Evolutionary conservation across 805 yeast species (phyloP), one percentile per base, ranked within the genome.

Genomic region (Kuraishia cidri): DNA sequence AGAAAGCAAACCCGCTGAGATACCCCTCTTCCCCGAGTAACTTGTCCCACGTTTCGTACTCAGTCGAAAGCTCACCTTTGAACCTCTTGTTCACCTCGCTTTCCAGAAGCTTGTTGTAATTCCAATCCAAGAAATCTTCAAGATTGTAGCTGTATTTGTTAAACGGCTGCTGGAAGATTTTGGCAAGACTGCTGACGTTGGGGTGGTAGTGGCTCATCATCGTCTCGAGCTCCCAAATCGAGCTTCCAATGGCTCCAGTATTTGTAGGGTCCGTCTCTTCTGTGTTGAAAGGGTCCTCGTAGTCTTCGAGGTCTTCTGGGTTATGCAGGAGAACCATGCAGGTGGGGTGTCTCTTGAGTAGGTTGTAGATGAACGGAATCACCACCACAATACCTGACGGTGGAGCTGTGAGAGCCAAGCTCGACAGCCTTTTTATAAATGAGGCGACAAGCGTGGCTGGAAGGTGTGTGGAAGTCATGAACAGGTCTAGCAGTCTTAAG

Each of bases 111-210:
- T 81, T 62, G 23, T 68, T 63, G 51, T 88, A 92, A 36, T 79
- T 76, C 85, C 95, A 90, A 54, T 88, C 95, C 46, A 92, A 58
- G 62, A 92, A 92, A 52, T 92, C 97, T 52, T 92, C 98, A 66
- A 92, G 65, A 52, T 83, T 83, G 54, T 92, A 92, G 45, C 73
- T 72, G 36, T 34, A 77, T 53, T 92, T 92, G 49, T 79, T 73
- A 61, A 87, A 90, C 3, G 96, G 96, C 56, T 92, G 96, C 13
- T 77, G 69, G 50, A 84, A 82, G 20, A 92, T 83, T 50, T 76
- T 79, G 12, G 96, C 96, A 45, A 92, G 64, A 0, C 96, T 81
- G 2, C 96, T 90, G 9, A 92, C 86, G 47, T 92, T 92, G 11
- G 97, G 97, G 58, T 92, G 97, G 50, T 87, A 90, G 52, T 92